A percentile compares a stretch with the other conserved stretches of the same genome.
Evolutionary conservation across 306 rosid genomes (phyloP).

Genomic region (Casuarina equisetifolia): DNA sequence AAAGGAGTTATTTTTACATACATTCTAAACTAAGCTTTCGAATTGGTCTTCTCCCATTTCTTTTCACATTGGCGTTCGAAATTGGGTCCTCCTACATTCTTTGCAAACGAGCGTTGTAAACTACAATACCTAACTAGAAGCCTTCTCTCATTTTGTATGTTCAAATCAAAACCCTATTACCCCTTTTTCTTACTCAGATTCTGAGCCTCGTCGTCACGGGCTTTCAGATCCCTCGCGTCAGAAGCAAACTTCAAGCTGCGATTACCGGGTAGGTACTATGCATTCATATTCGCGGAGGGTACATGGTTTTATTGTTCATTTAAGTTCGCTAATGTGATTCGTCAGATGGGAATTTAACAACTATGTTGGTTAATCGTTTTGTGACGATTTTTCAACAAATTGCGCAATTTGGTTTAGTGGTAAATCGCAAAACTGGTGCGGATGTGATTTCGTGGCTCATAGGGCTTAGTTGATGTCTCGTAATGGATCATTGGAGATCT

Average conservation of each 20-base stretch:
- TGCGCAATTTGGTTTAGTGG: background rate
- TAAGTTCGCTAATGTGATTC: background rate
- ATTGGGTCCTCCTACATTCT: too few relatives aligned
- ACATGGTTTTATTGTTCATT: background rate
- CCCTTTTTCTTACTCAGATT: background rate
- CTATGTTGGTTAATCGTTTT: background rate
- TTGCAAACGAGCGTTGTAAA: too few relatives aligned
- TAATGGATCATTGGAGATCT: conserved; percentile 4
- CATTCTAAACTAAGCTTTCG: too few relatives aligned
- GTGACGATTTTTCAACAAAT: background rate
- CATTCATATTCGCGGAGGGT: background rate
- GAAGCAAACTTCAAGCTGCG: conserved; percentile 16
- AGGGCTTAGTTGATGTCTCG: conserved; percentile 8
- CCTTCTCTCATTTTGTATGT: background rate
- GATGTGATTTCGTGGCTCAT: conserved; percentile 11
- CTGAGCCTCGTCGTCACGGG: conserved; percentile 25
- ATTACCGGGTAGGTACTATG: conserved; percentile 16
- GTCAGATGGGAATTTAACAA: conserved; percentile 2
- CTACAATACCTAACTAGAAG: too few relatives aligned
- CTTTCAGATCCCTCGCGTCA: conserved; percentile 32
- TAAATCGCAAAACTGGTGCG: background rate
- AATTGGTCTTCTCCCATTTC: too few relatives aligned
- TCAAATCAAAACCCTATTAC: conserved; percentile 3
- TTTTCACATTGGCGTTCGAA: too few relatives aligned
- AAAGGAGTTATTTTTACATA: too few relatives aligned